Conservation (phyloP, 805 yeast genomes). For the Tetrapisispora fleetii region DNA sequence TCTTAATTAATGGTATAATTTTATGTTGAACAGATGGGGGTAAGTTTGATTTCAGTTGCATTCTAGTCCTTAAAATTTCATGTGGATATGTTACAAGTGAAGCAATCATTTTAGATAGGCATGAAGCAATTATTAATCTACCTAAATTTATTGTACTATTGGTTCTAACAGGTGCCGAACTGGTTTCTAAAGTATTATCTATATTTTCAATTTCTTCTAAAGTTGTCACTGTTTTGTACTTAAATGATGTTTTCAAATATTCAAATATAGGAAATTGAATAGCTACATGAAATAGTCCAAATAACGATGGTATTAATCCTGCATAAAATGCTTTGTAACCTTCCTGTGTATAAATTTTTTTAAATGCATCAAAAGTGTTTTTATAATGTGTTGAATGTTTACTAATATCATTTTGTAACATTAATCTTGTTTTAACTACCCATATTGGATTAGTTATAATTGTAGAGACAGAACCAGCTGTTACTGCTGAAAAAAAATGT, state of each 20-base stretch:
- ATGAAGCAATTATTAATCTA: slow-evolving; percentile 55
- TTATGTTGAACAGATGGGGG: slow-evolving; percentile 18
- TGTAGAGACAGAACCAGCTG: slow-evolving; percentile 84
- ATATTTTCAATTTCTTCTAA: background rate
- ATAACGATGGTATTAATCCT: slow-evolving; percentile 81
- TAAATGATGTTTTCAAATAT: slow-evolving; percentile 50
- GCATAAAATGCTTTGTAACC: slow-evolving; percentile 77
- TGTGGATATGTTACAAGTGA: slow-evolving; percentile 88
- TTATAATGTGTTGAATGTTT: slow-evolving; percentile 33
- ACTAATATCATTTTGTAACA: slow-evolving; percentile 56
- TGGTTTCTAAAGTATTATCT: too few species aligned
- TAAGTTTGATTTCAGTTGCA: slow-evolving; percentile 48
- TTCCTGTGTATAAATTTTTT: slow-evolving; percentile 66
- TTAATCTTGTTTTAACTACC: slow-evolving; percentile 92
- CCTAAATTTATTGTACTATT: slow-evolving; percentile 24
- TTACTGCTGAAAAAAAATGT: slow-evolving; percentile 51
- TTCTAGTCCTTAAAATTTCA: slow-evolving; percentile 83
- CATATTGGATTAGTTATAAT: slow-evolving; percentile 87
- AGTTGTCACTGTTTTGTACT: slow-evolving; percentile 16
- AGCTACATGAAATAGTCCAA: slow-evolving; percentile 89
- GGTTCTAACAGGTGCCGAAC: background rate
- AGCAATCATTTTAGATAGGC: slow-evolving; percentile 80
- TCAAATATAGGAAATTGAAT: slow-evolving; percentile 94
- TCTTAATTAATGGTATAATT: slow-evolving; percentile 19
- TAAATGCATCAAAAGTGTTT: slow-evolving; percentile 78